Base-by-base conservation (phyloP, 2,329 filamentous ascomycete genomes). In the Diaporthe australafricana region DNA sequence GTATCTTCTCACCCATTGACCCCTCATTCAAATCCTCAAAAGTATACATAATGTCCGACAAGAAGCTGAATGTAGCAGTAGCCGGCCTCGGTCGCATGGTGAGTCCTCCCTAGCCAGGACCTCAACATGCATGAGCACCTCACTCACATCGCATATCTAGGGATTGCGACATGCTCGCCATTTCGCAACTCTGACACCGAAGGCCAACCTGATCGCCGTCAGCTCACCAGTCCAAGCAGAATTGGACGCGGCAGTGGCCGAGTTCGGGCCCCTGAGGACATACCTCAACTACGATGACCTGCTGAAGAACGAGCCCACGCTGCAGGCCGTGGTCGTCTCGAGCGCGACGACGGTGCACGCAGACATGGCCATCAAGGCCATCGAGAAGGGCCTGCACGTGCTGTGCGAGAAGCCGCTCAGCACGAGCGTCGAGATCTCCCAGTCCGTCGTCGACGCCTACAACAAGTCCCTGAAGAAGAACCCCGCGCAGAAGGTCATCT, bases 401-500 rank as follows among this genome's bases (percentile, higher is more conserved):
- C 79, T 90, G 20, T 90, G 87, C 75, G 89, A 91, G 81, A 90
- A 90, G 81, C 89, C 88, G 2, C 77, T 90, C 40, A 87, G 85
- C 53, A 92, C 89, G 0, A 87, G 84, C 70, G 83, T 90, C 20
- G 88, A 90, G 74, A 82, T 90, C 65, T 68, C 69, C 52, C 55
- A 38, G 82, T 82, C 85, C 25, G 90, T 93, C 50, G 83, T 92
- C 73, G 85, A 88, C 60, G 88, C 88, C 9, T 88, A 89, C 32
- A 80, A 81, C 71, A 83, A 83, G 73, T 85, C 87, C 63, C 89
- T 90, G 1, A 80, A 81, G 71, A 83, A 83, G 73, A 86, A 87
- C 66, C 89, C 90, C 1, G 78, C 90, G 66, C 84, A 91, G 25
- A 92, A 92, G 79, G 89, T 92, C 70, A 88, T 92, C 84, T 91